phyloP scores from a whole-genome alignment of 495 filamentous ascomycete genomes.

The Thermothielavioides terrestris region DNA sequence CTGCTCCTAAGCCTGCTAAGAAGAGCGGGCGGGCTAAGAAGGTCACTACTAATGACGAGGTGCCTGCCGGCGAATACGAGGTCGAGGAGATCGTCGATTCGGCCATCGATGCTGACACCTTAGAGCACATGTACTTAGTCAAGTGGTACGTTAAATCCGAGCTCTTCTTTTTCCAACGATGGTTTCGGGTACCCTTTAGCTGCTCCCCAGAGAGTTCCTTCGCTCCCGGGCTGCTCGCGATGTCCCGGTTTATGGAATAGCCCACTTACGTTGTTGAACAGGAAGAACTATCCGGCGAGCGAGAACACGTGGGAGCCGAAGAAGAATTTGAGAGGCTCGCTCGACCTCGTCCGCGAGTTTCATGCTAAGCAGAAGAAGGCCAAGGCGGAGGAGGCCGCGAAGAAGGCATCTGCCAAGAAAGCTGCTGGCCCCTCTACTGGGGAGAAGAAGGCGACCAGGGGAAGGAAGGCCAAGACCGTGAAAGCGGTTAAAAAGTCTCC shows the following conservation, averaged over 20 bases:
- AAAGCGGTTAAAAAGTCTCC: slow-evolving; percentile 9
- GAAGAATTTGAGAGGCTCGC: slow-evolving; percentile 21
- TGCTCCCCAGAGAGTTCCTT: no score
- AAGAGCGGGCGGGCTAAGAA: slow-evolving; percentile 16
- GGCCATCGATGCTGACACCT: slow-evolving; percentile 23
- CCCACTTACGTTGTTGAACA: no score
- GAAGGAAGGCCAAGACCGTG: slow-evolving; percentile 6
- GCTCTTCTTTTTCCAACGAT: no score
- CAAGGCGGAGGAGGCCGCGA: slow-evolving; percentile 3
- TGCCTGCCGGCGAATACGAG: slow-evolving; percentile 24
- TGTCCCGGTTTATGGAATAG: no score
- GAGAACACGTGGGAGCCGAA: slow-evolving; percentile 40
- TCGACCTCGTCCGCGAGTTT: slow-evolving; percentile 20
- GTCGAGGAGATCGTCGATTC: slow-evolving; percentile 32
- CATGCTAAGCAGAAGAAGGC: slow-evolving; percentile 22
- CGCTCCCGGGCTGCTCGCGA: no score
- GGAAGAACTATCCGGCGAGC: slow-evolving; percentile 24
- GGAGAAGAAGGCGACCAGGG: neutral
- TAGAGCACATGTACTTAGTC: slow-evolving; percentile 29
- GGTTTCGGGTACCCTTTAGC: no score
- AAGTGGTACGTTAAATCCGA: no score
- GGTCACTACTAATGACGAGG: slow-evolving; percentile 3
- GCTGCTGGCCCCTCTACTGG: neutral
- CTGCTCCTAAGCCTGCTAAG: slow-evolving; percentile 11
- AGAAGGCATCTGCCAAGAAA: neutral